Conservation (phyloP, 768 basidiomycete genomes). For the Boletales sp. region DNA sequence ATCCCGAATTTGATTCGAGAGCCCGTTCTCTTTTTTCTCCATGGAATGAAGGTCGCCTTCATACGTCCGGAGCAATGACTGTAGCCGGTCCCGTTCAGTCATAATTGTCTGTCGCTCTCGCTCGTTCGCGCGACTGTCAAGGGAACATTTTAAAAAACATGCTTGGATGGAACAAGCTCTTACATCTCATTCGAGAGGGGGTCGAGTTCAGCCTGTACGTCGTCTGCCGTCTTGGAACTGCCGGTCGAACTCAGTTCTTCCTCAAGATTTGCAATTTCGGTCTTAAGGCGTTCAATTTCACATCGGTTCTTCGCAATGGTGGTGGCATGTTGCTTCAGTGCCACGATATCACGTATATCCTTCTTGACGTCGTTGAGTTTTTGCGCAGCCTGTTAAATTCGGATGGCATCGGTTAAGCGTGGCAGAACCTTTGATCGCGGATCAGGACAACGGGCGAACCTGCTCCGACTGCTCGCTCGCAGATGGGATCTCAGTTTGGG, state of each 20-base stretch:
- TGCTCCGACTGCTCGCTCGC: conserved; percentile 56
- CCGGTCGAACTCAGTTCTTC: conserved; percentile 67
- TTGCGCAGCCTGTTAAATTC: conserved; percentile 43
- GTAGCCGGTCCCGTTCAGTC: conserved; percentile 61
- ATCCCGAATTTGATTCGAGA: conserved; percentile 56
- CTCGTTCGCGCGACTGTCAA: conserved; percentile 59
- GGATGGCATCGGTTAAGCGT: background rate
- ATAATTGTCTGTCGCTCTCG: conserved; percentile 55
- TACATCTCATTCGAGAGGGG: conserved; percentile 46
- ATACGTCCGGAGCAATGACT: conserved; percentile 44
- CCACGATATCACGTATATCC: conserved; percentile 56
- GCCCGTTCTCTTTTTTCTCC: conserved; percentile 57
- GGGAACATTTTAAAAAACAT: background rate
- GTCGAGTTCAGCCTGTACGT: conserved; percentile 78
- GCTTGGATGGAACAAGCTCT: background rate
- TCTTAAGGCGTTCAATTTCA: conserved; percentile 55
- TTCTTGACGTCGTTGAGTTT: conserved; percentile 50
- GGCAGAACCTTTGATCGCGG: background rate
- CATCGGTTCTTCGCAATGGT: conserved; percentile 56
- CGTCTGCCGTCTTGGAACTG: conserved; percentile 76
- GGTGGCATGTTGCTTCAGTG: conserved; percentile 58
- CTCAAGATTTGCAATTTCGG: conserved; percentile 65
- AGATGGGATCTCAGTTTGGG: conserved; percentile 52
- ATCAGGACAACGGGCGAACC: conserved; percentile 35
- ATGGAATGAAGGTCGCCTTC: conserved; percentile 62